These are phyloP conservation scores for Hortiboletus campestris DNA, from an alignment of 768 basidiomycete species.

Conservation along the genomic window DNA sequence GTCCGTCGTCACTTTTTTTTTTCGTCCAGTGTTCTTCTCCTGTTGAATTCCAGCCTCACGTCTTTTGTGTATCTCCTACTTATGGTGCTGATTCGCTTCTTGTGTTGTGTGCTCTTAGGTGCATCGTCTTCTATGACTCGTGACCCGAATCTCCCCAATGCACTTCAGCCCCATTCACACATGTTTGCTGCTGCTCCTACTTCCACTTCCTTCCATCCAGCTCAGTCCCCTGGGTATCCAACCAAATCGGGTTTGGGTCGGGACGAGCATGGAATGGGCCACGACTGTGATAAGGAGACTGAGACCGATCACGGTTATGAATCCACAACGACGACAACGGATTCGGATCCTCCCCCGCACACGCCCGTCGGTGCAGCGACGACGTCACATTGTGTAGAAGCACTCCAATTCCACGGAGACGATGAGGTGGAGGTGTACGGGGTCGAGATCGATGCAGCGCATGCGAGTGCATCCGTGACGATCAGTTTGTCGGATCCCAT, in stretches of 20 bases:
- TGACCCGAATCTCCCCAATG: constrained; percentile 7
- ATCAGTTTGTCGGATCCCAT: constrained; percentile 13
- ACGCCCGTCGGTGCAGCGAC: constrained; percentile 20
- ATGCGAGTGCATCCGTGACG: not conserved
- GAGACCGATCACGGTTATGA: constrained; percentile 28
- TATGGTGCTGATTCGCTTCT: constrained; percentile 10
- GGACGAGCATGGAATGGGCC: constrained; percentile 4
- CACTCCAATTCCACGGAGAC: constrained; percentile 12
- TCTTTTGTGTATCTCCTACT: not conserved
- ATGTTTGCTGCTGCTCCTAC: not conserved
- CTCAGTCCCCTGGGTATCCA: constrained; percentile 1
- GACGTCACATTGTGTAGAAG: constrained; percentile 3
- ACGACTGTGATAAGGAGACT: constrained; percentile 19
- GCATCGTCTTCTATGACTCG: constrained; percentile 9
- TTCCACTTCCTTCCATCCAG: not conserved
- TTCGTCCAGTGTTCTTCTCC: not conserved
- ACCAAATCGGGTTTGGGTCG: constrained; percentile 1
- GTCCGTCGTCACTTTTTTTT: not conserved
- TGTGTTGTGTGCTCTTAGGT: constrained; percentile 11
- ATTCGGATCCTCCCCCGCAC: constrained; percentile 27
- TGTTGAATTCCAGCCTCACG: not conserved
- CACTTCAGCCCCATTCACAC: constrained; percentile 4
- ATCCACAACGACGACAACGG: constrained; percentile 27
- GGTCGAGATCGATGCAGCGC: constrained; percentile 6
- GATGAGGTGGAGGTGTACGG: constrained; percentile 6